Conservation (phyloP, 306 rosid species). For the Acacia confusa region DNA sequence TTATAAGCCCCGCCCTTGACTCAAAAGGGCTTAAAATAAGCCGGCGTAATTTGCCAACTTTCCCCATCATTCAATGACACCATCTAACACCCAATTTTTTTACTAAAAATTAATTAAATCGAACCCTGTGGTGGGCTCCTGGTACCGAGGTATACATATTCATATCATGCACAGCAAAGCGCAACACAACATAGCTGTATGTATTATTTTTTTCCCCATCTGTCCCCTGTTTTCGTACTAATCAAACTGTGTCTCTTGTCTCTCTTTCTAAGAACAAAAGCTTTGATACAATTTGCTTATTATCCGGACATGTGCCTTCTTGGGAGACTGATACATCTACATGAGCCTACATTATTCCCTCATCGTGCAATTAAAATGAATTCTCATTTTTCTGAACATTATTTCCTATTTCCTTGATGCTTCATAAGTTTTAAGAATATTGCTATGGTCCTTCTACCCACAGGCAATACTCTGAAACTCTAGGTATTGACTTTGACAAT, state of each 20-base stretch:
- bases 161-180: not conserved
- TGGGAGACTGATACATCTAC: not conserved
- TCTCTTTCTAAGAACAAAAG: conserved; percentile 21
- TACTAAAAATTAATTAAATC: conserved; percentile 5
- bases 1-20: too few relatives aligned
- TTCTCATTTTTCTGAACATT: not conserved
- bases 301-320: not conserved
- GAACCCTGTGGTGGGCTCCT: conserved; percentile 34
- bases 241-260: conserved; percentile 20
- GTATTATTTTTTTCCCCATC: not conserved
- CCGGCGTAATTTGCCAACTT: too few relatives aligned
- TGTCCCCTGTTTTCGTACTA: not conserved
- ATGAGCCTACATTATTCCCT: not conserved
- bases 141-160: conserved; percentile 29
- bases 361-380: not conserved
- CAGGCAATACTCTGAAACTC: conserved; percentile 22
- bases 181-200: conserved; percentile 8
- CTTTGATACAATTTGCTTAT: not conserved
- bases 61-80: conserved; percentile 14
- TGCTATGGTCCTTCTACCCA: not conserved
- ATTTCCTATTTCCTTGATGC: not conserved
- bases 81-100: conserved; percentile 3
- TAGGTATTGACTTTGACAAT: not conserved
- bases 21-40: too few relatives aligned
- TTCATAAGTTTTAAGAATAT: not conserved